Evolutionary conservation across 805 yeast genomes (phyloP).

Genomic region (Ogataea henricii): DNA sequence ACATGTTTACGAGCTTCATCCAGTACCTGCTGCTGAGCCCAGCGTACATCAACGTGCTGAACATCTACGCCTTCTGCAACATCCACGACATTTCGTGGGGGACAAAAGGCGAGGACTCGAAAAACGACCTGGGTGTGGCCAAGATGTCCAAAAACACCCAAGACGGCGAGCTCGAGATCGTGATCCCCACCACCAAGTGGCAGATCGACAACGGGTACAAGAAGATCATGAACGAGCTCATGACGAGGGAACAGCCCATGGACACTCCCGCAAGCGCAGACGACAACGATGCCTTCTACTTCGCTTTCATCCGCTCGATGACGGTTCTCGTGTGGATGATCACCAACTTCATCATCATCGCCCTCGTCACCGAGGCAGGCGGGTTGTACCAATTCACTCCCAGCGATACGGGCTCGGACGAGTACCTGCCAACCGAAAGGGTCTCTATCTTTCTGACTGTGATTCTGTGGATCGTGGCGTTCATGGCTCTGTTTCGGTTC

Average conservation of each 20-base stretch:
- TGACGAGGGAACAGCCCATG: slow-evolving; percentile 38
- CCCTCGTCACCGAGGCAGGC: slow-evolving; percentile 81
- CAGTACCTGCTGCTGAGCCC: slow-evolving; percentile 88
- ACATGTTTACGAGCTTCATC: slow-evolving; percentile 82
- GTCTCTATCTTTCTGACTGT: slow-evolving; percentile 75
- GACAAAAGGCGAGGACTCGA: slow-evolving; percentile 80
- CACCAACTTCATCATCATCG: slow-evolving; percentile 79
- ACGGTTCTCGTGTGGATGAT: slow-evolving; percentile 90
- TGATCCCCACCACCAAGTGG: slow-evolving; percentile 70
- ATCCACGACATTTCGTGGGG: slow-evolving; percentile 98
- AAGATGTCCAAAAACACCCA: slow-evolving; percentile 52
- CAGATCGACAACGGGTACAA: slow-evolving; percentile 79
- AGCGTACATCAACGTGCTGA: slow-evolving; percentile 84
- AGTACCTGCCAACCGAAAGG: slow-evolving; percentile 40
- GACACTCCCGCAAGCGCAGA: slow-evolving; percentile 36
- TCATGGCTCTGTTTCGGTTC: slow-evolving; percentile 81
- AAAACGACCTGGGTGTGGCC: slow-evolving; percentile 81
- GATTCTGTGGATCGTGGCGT: slow-evolving; percentile 91
- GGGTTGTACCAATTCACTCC: slow-evolving; percentile 59
- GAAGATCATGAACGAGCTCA: slow-evolving; percentile 61
- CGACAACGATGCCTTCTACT: slow-evolving; percentile 68
- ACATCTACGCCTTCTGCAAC: slow-evolving; percentile 94
- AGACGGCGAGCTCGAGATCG: slow-evolving; percentile 66
- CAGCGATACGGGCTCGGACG: slow-evolving; percentile 32
- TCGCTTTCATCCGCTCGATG: slow-evolving; percentile 85